These are phyloP conservation scores for Cubamyces lactineus DNA, from an alignment of 768 basidiomycete genomes.

Conservation along the genomic window DNA sequence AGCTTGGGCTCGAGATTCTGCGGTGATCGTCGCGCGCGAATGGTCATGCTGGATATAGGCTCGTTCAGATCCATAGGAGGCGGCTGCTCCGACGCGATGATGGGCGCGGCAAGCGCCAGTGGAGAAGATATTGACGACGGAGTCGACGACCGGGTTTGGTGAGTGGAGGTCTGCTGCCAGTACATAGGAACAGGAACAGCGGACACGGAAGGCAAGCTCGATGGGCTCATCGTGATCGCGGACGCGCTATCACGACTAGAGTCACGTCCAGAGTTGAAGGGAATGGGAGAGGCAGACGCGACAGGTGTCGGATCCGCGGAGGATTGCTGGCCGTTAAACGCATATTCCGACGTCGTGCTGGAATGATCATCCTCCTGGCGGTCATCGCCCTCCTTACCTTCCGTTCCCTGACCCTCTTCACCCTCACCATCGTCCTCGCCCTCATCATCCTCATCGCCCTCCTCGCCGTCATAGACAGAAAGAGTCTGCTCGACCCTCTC, in stretches of 20 bases:
- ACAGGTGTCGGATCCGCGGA: constrained; percentile 71
- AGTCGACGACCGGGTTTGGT: constrained; percentile 82
- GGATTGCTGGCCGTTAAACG: constrained; percentile 49
- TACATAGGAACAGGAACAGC: constrained; percentile 38
- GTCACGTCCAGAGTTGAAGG: constrained; percentile 23
- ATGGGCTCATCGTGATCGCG: constrained; percentile 23
- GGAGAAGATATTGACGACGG: constrained; percentile 90
- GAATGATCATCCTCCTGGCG: constrained; percentile 51
- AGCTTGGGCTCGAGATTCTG: constrained; percentile 70
- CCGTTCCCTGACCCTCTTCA: constrained; percentile 27
- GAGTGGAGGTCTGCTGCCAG: constrained; percentile 42
- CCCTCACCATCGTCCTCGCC: constrained; percentile 40
- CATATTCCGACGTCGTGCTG: constrained; percentile 69
- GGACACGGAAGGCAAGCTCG: constrained; percentile 32
- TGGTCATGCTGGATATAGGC: constrained; percentile 40
- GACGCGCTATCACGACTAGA: constrained; percentile 22
- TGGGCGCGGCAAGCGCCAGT: constrained; percentile 82
- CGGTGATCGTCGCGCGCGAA: constrained; percentile 67
- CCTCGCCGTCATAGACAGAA: constrained; percentile 60
- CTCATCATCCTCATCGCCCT: constrained; percentile 47
- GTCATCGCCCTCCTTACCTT: constrained; percentile 24
- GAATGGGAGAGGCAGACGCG: constrained; percentile 53
- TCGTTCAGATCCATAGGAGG: constrained; percentile 74
- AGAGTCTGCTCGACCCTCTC: constrained; percentile 77
- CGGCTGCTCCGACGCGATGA: constrained; percentile 69